phyloP scores from a whole-genome alignment of 176 grass and related monocot species.

The Pontederia crassipes region DNA sequence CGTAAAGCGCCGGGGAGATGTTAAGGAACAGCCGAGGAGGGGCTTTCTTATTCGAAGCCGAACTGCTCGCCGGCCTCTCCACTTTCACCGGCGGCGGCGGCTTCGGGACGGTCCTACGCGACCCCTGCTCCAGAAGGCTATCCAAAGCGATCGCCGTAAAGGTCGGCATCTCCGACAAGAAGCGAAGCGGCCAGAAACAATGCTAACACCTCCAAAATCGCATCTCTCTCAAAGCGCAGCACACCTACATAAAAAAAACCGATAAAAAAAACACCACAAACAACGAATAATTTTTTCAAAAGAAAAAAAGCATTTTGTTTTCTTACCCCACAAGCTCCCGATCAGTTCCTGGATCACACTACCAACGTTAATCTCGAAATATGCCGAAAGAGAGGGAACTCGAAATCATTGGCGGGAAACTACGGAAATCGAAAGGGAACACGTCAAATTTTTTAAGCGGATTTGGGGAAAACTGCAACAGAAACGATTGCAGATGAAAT shows the following conservation, averaged over 20 bases:
- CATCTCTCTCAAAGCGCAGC: background rate
- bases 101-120: background rate
- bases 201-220: background rate
- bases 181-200: background rate
- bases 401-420: no score
- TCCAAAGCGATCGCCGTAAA: background rate
- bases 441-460: no score
- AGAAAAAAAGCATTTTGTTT: no score
- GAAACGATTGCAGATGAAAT: no score
- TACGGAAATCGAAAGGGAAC: no score
- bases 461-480: no score
- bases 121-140: constrained; percentile 13
- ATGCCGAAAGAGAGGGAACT: no score
- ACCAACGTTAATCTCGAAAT: no score
- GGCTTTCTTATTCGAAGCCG: constrained; percentile 12
- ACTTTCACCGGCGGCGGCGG: constrained; percentile 16
- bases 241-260: background rate
- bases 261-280: background rate
- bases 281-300: background rate
- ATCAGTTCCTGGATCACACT: no score
- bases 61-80: constrained; percentile 7
- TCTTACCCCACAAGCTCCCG: no score
- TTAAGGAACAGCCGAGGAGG: background rate
- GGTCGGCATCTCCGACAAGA: background rate
- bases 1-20: constrained; percentile 24